Conservation (phyloP, 1,284 basidiomycete genomes). For the Schizopora paradoxa region DNA sequence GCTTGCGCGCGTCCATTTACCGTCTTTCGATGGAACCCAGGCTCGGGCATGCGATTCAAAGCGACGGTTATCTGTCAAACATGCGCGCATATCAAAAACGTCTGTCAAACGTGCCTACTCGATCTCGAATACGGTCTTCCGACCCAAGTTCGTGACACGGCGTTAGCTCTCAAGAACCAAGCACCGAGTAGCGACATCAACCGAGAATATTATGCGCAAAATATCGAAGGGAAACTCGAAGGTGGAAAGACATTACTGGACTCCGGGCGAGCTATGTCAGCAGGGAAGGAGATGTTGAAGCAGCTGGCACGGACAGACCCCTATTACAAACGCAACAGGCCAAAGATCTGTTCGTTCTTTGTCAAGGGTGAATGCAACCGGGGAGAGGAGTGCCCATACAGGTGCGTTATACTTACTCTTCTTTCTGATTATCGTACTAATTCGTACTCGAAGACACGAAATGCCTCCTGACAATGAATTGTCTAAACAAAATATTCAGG, state of each 20-base stretch:
- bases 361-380: conserved; percentile 93
- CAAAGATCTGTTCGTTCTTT: conserved; percentile 94
- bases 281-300: conserved; percentile 95
- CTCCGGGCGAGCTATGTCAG: conserved; percentile 62
- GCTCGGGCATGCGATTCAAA: conserved; percentile 89
- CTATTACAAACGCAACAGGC: conserved; percentile 93
- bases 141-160: conserved; percentile 96
- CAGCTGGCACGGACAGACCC: conserved; percentile 90
- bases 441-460: conserved; percentile 63
- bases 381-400: conserved; percentile 89
- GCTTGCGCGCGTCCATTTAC: conserved; percentile 96
- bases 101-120: conserved; percentile 96
- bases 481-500: conserved; percentile 88
- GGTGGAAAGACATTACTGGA: conserved; percentile 66
- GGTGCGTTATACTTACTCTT: conserved; percentile 34
- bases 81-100: conserved; percentile 97
- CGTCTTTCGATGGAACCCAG: conserved; percentile 98
- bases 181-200: conserved; percentile 97
- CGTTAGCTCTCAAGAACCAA: conserved; percentile 79
- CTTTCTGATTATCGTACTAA: neutral
- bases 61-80: conserved; percentile 98
- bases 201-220: conserved; percentile 95
- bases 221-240: conserved; percentile 84
- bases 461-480: conserved; percentile 78
- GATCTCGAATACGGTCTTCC: conserved; percentile 96